These are phyloP conservation scores for Tricholoma flavovirens DNA, from an alignment of 768 basidiomycete species.

Conservation along the genomic window DNA sequence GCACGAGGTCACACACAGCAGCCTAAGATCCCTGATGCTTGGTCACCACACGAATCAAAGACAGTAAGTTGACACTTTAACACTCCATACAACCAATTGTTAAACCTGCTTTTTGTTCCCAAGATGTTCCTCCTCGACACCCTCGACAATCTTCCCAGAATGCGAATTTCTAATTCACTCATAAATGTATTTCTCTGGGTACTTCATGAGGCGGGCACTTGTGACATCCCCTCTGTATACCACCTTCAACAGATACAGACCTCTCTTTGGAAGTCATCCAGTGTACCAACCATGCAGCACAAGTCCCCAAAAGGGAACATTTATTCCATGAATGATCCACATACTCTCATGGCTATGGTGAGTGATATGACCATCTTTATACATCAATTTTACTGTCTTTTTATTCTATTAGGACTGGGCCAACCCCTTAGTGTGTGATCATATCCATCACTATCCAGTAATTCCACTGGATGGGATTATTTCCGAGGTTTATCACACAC, in stretches of 20 bases:
- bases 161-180: conserved; percentile 23
- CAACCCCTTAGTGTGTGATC: conserved; percentile 20
- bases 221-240: conserved; percentile 23
- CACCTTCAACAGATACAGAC: conserved; percentile 19
- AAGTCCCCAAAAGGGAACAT: conserved; percentile 22
- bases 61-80: neutral
- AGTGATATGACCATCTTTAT: too few relatives aligned
- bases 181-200: conserved; percentile 29
- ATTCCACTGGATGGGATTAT: conserved; percentile 19
- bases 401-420: conserved; percentile 24
- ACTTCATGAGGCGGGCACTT: conserved; percentile 19
- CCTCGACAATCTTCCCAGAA: conserved; percentile 26
- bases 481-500: conserved; percentile 27
- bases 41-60: conserved; percentile 9
- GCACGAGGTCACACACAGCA: neutral
- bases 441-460: conserved; percentile 25
- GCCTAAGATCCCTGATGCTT: neutral
- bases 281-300: conserved; percentile 16
- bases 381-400: neutral
- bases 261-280: conserved; percentile 8
- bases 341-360: neutral
- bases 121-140: conserved; percentile 22
- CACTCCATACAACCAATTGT: neutral
- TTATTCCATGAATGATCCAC: conserved; percentile 12
- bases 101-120: too few relatives aligned